Conservation (phyloP, 2,329 filamentous ascomycete species). For the Fusarium armeniacum region DNA sequence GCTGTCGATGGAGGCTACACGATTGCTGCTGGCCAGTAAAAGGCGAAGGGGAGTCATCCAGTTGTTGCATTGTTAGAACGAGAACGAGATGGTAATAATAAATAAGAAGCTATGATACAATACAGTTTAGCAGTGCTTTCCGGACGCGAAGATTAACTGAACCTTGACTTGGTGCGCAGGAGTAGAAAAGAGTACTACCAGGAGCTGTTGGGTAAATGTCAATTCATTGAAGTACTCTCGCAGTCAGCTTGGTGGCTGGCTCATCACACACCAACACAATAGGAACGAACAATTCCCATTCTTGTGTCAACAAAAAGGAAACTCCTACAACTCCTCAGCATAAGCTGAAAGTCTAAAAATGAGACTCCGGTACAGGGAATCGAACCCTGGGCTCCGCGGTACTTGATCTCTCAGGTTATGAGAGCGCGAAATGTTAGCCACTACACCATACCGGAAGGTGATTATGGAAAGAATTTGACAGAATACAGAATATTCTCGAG, state of each 20-base stretch:
- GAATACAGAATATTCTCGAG: background rate
- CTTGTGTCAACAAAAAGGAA: background rate
- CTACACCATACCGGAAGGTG: constrained; percentile 51
- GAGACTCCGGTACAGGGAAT: constrained; percentile 47
- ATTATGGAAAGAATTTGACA: background rate
- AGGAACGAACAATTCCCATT: background rate
- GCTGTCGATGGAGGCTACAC: constrained; percentile 63
- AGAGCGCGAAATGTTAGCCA: constrained; percentile 53
- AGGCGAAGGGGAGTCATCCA: background rate
- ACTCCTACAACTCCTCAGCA: too few relatives aligned
- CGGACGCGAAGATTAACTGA: background rate
- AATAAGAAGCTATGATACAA: background rate
- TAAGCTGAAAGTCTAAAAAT: background rate
- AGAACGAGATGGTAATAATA: constrained; percentile 15
- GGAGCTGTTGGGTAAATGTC: background rate
- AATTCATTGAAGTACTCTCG: background rate
- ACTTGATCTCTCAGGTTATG: constrained; percentile 43
- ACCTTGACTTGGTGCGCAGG: background rate
- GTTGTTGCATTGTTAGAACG: constrained; percentile 9
- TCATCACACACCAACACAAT: background rate
- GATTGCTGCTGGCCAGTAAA: constrained; percentile 52
- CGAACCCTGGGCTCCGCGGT: constrained; percentile 48
- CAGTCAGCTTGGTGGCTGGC: background rate
- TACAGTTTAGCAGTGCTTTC: background rate
- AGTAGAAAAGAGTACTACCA: background rate